phyloP scores from a whole-genome alignment of 768 basidiomycete species.

The Leccinum broughii region DNA sequence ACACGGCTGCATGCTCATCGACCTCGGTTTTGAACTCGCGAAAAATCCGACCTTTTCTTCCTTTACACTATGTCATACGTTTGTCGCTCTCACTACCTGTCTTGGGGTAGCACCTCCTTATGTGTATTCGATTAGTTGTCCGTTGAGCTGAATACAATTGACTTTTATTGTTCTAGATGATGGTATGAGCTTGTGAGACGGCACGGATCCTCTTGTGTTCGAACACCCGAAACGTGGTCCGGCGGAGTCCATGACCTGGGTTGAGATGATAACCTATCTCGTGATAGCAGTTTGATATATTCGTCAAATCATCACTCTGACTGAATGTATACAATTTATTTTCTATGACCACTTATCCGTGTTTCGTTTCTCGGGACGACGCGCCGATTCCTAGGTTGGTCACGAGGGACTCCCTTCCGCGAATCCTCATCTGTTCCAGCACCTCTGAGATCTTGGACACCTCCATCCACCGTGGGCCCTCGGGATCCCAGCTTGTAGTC shows the following conservation, averaged over 20 bases:
- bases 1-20: slow-evolving; percentile 4
- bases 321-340: not conserved
- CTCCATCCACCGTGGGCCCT: slow-evolving; percentile 49
- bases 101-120: slow-evolving; percentile 10
- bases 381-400: slow-evolving; percentile 68
- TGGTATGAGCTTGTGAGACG: not conserved
- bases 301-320: no score
- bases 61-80: not conserved
- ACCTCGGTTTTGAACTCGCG: not conserved
- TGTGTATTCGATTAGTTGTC: slow-evolving; percentile 26
- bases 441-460: slow-evolving; percentile 71
- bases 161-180: not conserved
- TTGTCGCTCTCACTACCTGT: slow-evolving; percentile 1
- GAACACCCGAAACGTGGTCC: no score
- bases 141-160: slow-evolving; percentile 21
- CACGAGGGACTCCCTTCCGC: slow-evolving; percentile 56
- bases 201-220: not conserved
- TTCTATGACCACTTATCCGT: not conserved
- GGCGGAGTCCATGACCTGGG: no score
- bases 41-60: slow-evolving; percentile 1
- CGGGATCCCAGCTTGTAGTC: not conserved
- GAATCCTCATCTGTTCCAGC: slow-evolving; percentile 60
- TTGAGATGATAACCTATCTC: no score
- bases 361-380: slow-evolving; percentile 7
- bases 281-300: no score